These are phyloP conservation scores for Alectoria sarmentosa DNA, from an alignment of 495 filamentous ascomycete species.

Conservation along the genomic window DNA sequence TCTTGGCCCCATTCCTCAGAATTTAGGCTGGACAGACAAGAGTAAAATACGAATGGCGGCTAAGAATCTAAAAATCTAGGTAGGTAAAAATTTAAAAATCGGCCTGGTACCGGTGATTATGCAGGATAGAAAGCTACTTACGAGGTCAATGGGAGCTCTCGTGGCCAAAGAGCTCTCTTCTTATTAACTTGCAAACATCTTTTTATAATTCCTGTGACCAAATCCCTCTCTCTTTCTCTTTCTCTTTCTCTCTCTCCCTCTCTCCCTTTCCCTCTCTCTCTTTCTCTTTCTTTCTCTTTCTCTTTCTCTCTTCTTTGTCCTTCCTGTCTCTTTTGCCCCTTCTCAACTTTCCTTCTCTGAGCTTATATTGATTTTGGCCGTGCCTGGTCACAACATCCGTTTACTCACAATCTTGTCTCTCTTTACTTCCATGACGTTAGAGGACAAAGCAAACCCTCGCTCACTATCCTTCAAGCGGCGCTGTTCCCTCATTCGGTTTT, in stretches of 20 bases:
- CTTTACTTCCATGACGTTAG: not conserved
- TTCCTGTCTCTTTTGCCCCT: slow-evolving; percentile 8
- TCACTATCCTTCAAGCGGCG: slow-evolving; percentile 3
- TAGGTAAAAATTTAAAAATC: slow-evolving; percentile 1
- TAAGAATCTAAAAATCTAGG: slow-evolving; percentile 2
- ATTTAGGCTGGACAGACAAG: too few relatives aligned
- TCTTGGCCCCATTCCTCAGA: not conserved
- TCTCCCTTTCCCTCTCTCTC: slow-evolving; percentile 13
- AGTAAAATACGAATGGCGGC: slow-evolving; percentile 3
- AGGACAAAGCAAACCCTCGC: not conserved
- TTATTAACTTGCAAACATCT: not conserved
- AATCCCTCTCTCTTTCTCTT: not conserved
- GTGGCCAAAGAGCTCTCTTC: slow-evolving; percentile 3
- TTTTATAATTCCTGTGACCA: slow-evolving; percentile 5
- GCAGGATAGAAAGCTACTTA: slow-evolving; percentile 2
- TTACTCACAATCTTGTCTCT: slow-evolving; percentile 8
- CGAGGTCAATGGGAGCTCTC: slow-evolving; percentile 1
- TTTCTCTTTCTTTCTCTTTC: not conserved
- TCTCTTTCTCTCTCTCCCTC: slow-evolving; percentile 6
- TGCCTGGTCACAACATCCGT: slow-evolving; percentile 4
- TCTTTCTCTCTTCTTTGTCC: not conserved
- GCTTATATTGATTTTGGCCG: not conserved
- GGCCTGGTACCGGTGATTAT: not conserved
- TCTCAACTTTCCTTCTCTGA: slow-evolving; percentile 13
- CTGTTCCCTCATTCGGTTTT: slow-evolving; percentile 11